Evolutionary conservation across 371 early-diverging fungal genomes (phyloP), one percentile per base, ranked within the genome.

Genomic region (Batkoa obscura): DNA sequence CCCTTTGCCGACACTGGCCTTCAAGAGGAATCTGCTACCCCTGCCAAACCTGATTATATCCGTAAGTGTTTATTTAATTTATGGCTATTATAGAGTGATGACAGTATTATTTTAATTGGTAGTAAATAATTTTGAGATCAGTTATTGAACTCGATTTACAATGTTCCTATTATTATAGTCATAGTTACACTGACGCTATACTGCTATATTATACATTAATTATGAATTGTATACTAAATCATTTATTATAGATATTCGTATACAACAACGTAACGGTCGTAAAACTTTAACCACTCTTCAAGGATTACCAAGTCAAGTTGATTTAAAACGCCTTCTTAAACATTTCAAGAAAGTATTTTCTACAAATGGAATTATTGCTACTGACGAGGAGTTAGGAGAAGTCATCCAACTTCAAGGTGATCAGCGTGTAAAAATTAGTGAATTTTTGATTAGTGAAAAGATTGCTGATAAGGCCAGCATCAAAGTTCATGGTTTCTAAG

Each of bases 211-310:
- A 17, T 34, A 38, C 43, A 8, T 9, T 3, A 4, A 9, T 45
- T 3, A 15, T 8, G 3, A 45, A 8, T 9, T 38, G 34, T 47
- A 31, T 45, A 17, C 17, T 57, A 50, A 31, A 54, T 32, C 34
- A 57, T 31, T 15, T 13, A 30, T 32, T 49, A 10, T 68, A 86
- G 88, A 95, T 71, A 85, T 95, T 63, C 91, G 98, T 69, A 86
- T 94, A 62, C 94, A 94, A 70, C 94, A 92, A 69, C 86, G 97
- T 64, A 93, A 91, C 73, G 94, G 96, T 58, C 79, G 91, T 67
- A 98, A 98, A 75, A 90, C 94, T 42, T 23, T 57, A 5, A 57
- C 57, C 50, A 57, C 49, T 37, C 42, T 57, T 12, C 49, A 57
- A 41, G 57, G 95, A 93, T 38, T 76, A 94, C 46, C 88, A 91